Conservation (phyloP, 2,329 filamentous ascomycete genomes). For the Claviceps arundinis region DNA sequence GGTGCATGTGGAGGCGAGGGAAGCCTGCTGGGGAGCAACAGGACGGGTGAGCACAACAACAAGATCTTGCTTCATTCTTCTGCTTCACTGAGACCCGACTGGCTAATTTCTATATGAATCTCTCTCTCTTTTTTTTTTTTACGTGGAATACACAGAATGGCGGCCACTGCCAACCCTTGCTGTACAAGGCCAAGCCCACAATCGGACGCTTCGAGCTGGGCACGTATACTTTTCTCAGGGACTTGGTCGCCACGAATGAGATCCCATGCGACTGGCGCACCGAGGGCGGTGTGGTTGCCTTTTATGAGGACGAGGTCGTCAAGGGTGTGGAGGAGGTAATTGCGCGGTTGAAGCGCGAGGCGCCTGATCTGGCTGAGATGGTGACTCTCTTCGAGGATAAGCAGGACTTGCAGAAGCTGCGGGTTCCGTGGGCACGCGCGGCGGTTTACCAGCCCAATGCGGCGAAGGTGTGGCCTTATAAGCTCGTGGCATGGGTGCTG, state of each 20-base stretch:
- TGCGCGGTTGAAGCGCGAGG: conserved; percentile 28
- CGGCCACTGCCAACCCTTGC: conserved; percentile 61
- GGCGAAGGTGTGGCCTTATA: conserved; percentile 70
- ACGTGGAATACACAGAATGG: conserved; percentile 36
- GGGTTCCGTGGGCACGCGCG: conserved; percentile 43
- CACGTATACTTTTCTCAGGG: conserved; percentile 48
- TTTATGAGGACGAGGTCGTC: conserved; percentile 44
- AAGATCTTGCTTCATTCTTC: no score
- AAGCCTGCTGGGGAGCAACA: conserved; percentile 73
- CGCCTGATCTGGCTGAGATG: conserved; percentile 43
- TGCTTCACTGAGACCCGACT: no score
- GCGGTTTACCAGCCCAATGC: conserved; percentile 53
- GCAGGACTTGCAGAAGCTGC: conserved; percentile 33
- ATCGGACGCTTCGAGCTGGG: conserved; percentile 60
- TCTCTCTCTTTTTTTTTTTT: not conserved
- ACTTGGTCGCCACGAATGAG: conserved; percentile 39
- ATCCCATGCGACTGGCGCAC: conserved; percentile 59
- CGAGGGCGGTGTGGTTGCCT: conserved; percentile 49
- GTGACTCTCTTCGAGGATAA: conserved; percentile 27
- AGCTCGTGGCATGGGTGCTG: conserved; percentile 61
- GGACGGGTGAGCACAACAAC: conserved; percentile 45
- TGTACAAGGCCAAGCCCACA: conserved; percentile 47
- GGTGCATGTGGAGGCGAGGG: conserved; percentile 63
- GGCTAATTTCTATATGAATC: no score
- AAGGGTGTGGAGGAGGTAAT: conserved; percentile 37